phyloP scores from a whole-genome alignment of 2,329 filamentous ascomycete species.

The Thermochaetoides dissita region DNA sequence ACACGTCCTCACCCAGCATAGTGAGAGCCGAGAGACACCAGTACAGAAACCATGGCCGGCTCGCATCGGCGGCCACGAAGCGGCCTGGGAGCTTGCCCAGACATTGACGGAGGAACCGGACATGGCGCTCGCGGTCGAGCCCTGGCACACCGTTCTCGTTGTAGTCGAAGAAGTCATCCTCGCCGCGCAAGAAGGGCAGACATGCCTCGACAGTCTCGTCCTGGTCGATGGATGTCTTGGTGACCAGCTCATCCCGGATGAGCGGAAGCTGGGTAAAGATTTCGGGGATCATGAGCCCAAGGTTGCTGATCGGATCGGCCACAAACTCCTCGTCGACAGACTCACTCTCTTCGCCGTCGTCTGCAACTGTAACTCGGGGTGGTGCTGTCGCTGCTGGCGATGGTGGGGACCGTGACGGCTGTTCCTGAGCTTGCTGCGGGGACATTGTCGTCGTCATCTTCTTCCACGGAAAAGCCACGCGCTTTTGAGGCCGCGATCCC shows the following conservation, averaged over 20 bases:
- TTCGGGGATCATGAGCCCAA: conserved; percentile 29
- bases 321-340: conserved; percentile 16
- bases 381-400: background rate
- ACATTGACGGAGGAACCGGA: conserved; percentile 46
- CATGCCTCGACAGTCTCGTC: conserved; percentile 54
- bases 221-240: conserved; percentile 55
- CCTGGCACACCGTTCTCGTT: conserved; percentile 63
- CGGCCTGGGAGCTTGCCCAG: conserved; percentile 49
- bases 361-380: background rate
- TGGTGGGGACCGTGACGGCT: conserved; percentile 1
- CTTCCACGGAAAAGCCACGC: conserved; percentile 10
- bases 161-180: conserved; percentile 33
- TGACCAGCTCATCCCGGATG: conserved; percentile 52
- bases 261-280: conserved; percentile 45
- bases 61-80: conserved; percentile 69
- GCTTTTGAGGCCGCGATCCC: conserved; percentile 5
- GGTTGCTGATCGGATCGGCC: conserved; percentile 4
- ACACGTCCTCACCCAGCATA: conserved; percentile 61
- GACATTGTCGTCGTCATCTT: conserved; percentile 8
- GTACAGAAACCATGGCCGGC: conserved; percentile 86
- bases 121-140: conserved; percentile 51
- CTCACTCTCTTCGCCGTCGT: conserved; percentile 1
- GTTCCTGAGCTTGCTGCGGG: conserved; percentile 5
- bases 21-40: conserved; percentile 71
- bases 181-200: conserved; percentile 50